phyloP scores from a whole-genome alignment of 2,329 filamentous ascomycete species.

The Penicillium hordei region DNA sequence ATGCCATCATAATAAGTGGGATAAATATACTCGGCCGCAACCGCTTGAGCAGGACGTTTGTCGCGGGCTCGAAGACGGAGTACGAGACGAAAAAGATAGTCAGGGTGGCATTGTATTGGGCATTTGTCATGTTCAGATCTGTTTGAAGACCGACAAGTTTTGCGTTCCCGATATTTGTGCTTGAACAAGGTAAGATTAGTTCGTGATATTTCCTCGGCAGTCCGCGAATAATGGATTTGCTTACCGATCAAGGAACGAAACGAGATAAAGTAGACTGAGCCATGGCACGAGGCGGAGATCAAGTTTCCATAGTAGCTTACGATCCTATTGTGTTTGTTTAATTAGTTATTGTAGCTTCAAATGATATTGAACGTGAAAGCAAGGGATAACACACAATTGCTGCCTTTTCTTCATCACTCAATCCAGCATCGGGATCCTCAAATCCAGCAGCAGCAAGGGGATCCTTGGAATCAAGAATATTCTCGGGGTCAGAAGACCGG shows the following conservation, averaged over 20 bases:
- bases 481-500: conserved; percentile 24
- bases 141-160: conserved; percentile 58
- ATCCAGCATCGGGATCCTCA: conserved; percentile 62
- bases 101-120: conserved; percentile 71
- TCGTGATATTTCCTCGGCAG: background rate
- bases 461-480: conserved; percentile 6
- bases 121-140: conserved; percentile 62
- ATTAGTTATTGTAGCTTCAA: background rate
- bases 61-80: conserved; percentile 69
- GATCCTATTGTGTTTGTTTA: conserved; percentile 35
- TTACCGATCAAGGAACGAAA: conserved; percentile 43
- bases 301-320: conserved; percentile 46
- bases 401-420: conserved; percentile 63
- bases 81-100: conserved; percentile 89
- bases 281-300: conserved; percentile 49
- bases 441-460: conserved; percentile 19
- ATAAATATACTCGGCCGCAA: conserved; percentile 76
- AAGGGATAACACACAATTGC: conserved; percentile 53
- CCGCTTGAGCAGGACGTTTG: conserved; percentile 77
- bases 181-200: background rate
- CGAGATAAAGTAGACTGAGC: conserved; percentile 49
- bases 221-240: background rate
- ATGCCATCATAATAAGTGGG: conserved; percentile 72
- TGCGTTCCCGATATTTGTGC: conserved; percentile 75
- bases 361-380: background rate